Evolutionary conservation across 768 basidiomycete genomes (phyloP).

Genomic region (Suillus occidentalis): DNA sequence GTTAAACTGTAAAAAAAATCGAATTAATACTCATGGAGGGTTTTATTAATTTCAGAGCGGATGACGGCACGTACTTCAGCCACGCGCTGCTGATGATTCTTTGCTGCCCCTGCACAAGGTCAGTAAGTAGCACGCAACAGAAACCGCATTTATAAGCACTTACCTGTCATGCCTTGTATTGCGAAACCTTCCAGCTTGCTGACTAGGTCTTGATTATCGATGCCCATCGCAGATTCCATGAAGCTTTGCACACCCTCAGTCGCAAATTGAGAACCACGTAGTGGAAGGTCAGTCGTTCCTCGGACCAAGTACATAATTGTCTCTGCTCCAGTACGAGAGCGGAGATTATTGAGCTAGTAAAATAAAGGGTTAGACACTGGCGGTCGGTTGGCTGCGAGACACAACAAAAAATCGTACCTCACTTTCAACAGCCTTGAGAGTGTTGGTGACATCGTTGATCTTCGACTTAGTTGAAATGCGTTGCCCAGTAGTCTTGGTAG

Average conservation of each 20-base stretch:
- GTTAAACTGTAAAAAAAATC: too few relatives aligned
- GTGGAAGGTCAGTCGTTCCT: constrained; percentile 5
- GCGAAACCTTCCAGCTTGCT: constrained; percentile 12
- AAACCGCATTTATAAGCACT: not conserved
- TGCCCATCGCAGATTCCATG: constrained; percentile 8
- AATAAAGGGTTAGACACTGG: not conserved
- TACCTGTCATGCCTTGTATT: constrained; percentile 9
- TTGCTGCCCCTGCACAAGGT: constrained; percentile 1
- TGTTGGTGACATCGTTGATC: constrained; percentile 9
- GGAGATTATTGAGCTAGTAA: constrained; percentile 5
- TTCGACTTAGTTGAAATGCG: constrained; percentile 9
- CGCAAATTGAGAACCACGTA: constrained; percentile 4
- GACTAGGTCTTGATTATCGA: constrained; percentile 7
- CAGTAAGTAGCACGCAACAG: not conserved
- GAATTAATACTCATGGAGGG: not conserved
- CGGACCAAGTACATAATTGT: constrained; percentile 4
- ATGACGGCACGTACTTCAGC: not conserved
- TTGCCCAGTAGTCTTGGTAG: not conserved
- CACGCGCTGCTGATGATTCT: constrained; percentile 4
- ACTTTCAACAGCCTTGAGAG: constrained; percentile 5
- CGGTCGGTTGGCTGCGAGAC: not conserved
- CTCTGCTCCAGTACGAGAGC: constrained; percentile 7
- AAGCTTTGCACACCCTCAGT: constrained; percentile 7
- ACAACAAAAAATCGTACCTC: constrained; percentile 5
- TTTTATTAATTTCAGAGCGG: not conserved